A percentile compares a stretch with the other conserved stretches of the same genome.
Evolutionary conservation across 2,329 filamentous ascomycete genomes (phyloP).

Genomic region (Colletotrichum simmondsii): DNA sequence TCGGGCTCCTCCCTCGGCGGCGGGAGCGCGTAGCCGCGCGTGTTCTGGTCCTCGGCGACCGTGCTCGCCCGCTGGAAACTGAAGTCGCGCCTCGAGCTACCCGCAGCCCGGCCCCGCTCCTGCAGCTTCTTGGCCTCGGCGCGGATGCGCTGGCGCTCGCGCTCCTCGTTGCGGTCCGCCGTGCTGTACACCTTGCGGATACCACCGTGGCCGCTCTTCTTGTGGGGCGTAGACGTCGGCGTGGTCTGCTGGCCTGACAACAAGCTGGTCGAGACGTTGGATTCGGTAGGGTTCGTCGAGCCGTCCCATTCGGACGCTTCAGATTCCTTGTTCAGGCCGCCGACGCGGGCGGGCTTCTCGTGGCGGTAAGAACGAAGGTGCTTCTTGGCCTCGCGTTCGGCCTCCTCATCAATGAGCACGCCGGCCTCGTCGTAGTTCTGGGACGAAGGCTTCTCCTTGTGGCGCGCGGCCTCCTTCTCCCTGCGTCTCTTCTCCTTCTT

Average conservation of each 20-base stretch:
- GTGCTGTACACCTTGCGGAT: conserved; percentile 73
- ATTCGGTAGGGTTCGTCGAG: conserved; percentile 73
- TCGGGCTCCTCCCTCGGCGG: conserved; percentile 37
- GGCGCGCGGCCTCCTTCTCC: conserved; percentile 43
- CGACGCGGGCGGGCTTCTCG: conserved; percentile 87
- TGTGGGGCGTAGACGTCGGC: conserved; percentile 64
- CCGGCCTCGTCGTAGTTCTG: conserved; percentile 56
- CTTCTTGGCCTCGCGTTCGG: conserved; percentile 71
- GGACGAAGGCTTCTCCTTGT: conserved; percentile 42
- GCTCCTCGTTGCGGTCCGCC: conserved; percentile 62
- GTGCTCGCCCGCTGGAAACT: conserved; percentile 60
- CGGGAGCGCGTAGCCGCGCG: conserved; percentile 35
- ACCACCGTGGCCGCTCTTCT: conserved; percentile 56
- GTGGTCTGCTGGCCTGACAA: conserved; percentile 67
- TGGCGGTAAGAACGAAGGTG: conserved; percentile 86
- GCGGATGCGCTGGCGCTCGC: conserved; percentile 65
- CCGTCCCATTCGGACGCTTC: conserved; percentile 87
- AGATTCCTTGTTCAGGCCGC: conserved; percentile 84
- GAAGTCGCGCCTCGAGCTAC: conserved; percentile 57
- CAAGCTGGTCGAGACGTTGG: conserved; percentile 72
- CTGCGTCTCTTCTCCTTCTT: conserved; percentile 60
- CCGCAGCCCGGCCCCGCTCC: conserved; percentile 58
- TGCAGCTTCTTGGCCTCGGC: conserved; percentile 67
- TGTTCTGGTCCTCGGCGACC: conserved; percentile 43
- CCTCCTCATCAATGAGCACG: conserved; percentile 69